phyloP scores from a whole-genome alignment of 139 green algal genomes.

The Desmodesmus armatus region DNA sequence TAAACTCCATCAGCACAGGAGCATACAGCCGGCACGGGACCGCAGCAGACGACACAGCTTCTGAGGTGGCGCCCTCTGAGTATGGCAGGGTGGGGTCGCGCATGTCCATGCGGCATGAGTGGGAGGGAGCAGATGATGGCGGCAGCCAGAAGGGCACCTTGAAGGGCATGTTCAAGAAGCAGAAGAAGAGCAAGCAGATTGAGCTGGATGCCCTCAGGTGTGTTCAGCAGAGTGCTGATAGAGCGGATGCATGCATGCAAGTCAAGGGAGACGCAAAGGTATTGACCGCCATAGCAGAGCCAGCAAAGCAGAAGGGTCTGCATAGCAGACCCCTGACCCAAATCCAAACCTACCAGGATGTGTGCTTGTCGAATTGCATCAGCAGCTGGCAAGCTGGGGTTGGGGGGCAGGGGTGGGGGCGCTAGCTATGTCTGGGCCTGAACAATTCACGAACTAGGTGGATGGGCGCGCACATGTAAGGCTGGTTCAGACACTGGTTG shows the following conservation, averaged over 20 bases:
- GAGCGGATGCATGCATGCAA: background rate
- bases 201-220: constrained; percentile 49
- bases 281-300: too few species aligned
- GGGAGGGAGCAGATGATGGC: background rate
- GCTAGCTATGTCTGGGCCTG: too few species aligned
- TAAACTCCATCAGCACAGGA: background rate
- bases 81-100: background rate
- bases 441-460: too few species aligned
- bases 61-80: constrained; percentile 13
- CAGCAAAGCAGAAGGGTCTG: too few species aligned
- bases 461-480: too few species aligned
- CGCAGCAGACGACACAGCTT: constrained; percentile 26
- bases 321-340: too few species aligned
- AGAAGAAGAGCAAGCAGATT: constrained; percentile 46
- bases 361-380: too few species aligned
- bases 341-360: too few species aligned
- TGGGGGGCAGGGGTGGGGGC: too few species aligned
- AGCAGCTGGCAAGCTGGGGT: too few species aligned
- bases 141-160: constrained; percentile 1
- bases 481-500: too few species aligned
- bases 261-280: too few species aligned
- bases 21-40: background rate
- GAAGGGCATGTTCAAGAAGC: constrained; percentile 37
- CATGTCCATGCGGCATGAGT: constrained; percentile 31
- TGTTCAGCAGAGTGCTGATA: background rate